Evolutionary conservation across 2,329 filamentous ascomycete genomes (phyloP).

Genomic region (Sphaerulina vaccinii): DNA sequence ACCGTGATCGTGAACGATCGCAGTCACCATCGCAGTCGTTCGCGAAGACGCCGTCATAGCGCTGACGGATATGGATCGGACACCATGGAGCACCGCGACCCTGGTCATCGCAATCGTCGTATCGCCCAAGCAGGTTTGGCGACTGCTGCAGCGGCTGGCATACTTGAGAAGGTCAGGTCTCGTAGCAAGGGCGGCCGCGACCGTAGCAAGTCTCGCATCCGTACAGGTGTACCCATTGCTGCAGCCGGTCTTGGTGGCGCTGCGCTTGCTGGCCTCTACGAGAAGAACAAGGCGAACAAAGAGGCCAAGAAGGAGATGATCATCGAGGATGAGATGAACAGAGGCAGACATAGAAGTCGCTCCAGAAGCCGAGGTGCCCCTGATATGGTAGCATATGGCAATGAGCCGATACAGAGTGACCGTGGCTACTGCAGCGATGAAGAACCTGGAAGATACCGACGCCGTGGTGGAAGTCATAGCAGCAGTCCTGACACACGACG

Average conservation of each 20-base stretch:
- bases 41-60: slow-evolving; percentile 45
- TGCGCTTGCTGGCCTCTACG: slow-evolving; percentile 61
- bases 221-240: slow-evolving; percentile 59
- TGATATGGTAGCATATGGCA: slow-evolving; percentile 62
- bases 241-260: slow-evolving; percentile 62
- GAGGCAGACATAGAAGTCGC: slow-evolving; percentile 28
- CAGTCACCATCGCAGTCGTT: slow-evolving; percentile 42
- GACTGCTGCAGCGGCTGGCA: slow-evolving; percentile 61
- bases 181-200: slow-evolving; percentile 54
- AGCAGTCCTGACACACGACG: slow-evolving; percentile 42
- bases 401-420: slow-evolving; percentile 59
- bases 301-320: slow-evolving; percentile 50
- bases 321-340: slow-evolving; percentile 37
- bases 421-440: slow-evolving; percentile 42
- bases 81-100: slow-evolving; percentile 34
- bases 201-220: slow-evolving; percentile 56
- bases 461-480: slow-evolving; percentile 43
- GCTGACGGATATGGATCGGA: slow-evolving; percentile 33
- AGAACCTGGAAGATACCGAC: slow-evolving; percentile 43
- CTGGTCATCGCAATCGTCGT: slow-evolving; percentile 56
- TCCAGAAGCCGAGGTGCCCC: slow-evolving; percentile 42
- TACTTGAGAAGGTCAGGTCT: slow-evolving; percentile 58
- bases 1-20: slow-evolving; percentile 45
- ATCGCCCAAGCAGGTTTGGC: slow-evolving; percentile 63
- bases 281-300: slow-evolving; percentile 62